Conservation (phyloP, 768 basidiomycete species). For the Collybia sordida region DNA sequence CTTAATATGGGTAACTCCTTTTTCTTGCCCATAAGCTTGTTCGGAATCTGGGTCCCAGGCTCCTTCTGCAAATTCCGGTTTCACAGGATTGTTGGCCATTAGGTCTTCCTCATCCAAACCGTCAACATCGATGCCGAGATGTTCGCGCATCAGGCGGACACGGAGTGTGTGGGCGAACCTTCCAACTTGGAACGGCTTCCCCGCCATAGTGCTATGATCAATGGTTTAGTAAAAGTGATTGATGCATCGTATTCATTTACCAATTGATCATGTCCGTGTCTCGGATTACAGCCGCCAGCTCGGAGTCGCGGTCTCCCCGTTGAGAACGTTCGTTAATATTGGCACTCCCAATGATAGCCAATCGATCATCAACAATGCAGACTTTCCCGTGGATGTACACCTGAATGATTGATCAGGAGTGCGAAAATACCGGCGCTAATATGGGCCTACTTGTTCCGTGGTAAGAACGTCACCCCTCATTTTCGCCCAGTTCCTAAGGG, state of each 20-base stretch:
- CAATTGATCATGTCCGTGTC: constrained; percentile 98
- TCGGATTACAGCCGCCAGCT: constrained; percentile 87
- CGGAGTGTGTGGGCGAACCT: constrained; percentile 95
- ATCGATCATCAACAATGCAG: constrained; percentile 91
- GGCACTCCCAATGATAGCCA: constrained; percentile 93
- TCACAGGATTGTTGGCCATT: constrained; percentile 51
- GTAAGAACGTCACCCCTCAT: constrained; percentile 80
- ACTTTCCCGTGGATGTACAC: constrained; percentile 91
- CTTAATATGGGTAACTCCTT: constrained; percentile 41
- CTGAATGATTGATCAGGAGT: constrained; percentile 30
- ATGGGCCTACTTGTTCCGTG: constrained; percentile 74
- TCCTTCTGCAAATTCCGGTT: constrained; percentile 50
- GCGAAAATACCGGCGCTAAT: background rate
- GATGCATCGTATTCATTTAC: constrained; percentile 37
- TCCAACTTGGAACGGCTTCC: constrained; percentile 92
- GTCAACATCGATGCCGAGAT: constrained; percentile 94
- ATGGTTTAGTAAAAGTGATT: background rate
- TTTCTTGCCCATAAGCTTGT: constrained; percentile 49
- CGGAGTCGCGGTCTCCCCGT: constrained; percentile 95
- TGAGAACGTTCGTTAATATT: constrained; percentile 98
- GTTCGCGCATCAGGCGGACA: constrained; percentile 93
- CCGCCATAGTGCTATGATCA: constrained; percentile 79
- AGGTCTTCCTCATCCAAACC: constrained; percentile 75
- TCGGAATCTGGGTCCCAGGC: constrained; percentile 76
- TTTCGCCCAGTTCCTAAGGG: constrained; percentile 92